Percentiles rank a stretch among this genome's conserved stretches.
These are phyloP conservation scores for Hypoxylon fragiforme DNA, from an alignment of 495 filamentous ascomycete species.

Conservation along the genomic window DNA sequence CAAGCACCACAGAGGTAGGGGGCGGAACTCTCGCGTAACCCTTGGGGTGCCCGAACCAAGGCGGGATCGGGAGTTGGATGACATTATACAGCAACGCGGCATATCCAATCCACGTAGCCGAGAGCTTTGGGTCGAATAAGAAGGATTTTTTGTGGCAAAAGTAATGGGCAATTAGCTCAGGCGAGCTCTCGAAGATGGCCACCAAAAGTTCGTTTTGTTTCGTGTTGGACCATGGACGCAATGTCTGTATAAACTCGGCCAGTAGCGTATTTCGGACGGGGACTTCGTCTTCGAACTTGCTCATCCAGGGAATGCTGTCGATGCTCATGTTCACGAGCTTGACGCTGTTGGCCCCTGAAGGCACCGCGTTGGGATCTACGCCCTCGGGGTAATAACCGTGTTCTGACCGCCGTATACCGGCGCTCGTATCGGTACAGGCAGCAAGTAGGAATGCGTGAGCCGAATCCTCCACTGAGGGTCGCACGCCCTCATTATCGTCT, in stretches of 20 bases:
- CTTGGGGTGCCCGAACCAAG: constrained; percentile 60
- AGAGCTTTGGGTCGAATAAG: constrained; percentile 85
- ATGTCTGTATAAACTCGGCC: constrained; percentile 71
- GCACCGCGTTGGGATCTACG: constrained; percentile 57
- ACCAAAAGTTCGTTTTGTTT: constrained; percentile 81
- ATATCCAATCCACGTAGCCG: constrained; percentile 91
- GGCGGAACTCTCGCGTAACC: constrained; percentile 68
- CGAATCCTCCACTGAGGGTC: constrained; percentile 54
- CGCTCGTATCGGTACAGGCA: constrained; percentile 69
- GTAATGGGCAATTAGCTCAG: constrained; percentile 83
- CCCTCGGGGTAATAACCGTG: constrained; percentile 75
- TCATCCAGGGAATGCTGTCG: constrained; percentile 67
- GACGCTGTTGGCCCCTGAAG: constrained; percentile 43
- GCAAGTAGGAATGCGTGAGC: constrained; percentile 72
- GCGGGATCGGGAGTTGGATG: constrained; percentile 72
- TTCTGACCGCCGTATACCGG: constrained; percentile 69
- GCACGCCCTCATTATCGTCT: constrained; percentile 23
- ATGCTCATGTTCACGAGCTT: constrained; percentile 67
- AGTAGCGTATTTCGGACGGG: constrained; percentile 75
- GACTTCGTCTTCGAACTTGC: constrained; percentile 65
- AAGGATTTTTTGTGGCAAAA: constrained; percentile 80
- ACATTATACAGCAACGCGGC: constrained; percentile 81
- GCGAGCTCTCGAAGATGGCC: constrained; percentile 75
- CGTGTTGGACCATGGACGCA: constrained; percentile 80
- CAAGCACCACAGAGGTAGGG: constrained; percentile 72